Conservation (phyloP, 352 stramenopile genomes). For the Globisporangium recalcitrans region DNA sequence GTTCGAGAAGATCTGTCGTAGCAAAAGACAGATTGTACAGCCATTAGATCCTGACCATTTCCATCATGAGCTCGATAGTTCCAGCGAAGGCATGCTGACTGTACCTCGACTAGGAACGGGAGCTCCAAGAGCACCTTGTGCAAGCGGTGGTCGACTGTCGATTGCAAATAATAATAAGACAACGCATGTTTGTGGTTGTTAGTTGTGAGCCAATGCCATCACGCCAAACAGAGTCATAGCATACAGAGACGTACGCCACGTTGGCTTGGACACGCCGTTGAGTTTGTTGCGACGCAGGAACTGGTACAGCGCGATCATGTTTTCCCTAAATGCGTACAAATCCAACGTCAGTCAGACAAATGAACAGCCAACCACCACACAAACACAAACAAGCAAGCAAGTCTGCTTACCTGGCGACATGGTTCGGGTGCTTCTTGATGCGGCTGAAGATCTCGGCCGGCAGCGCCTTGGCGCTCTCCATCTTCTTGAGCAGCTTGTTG, state of each 20-base stretch:
- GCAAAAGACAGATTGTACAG: not conserved
- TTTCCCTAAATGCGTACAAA: slow-evolving; percentile 32
- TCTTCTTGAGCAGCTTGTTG: slow-evolving; percentile 81
- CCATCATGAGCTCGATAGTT: not conserved
- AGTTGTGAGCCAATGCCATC: not conserved
- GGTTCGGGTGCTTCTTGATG: slow-evolving; percentile 77
- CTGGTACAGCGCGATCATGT: slow-evolving; percentile 82
- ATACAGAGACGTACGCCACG: slow-evolving; percentile 41
- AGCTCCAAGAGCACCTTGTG: slow-evolving; percentile 69
- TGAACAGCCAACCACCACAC: not conserved
- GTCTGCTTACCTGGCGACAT: slow-evolving; percentile 34
- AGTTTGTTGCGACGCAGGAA: slow-evolving; percentile 70
- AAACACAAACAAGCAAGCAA: not conserved
- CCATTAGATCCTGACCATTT: not conserved
- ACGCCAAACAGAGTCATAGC: not conserved
- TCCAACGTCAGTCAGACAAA: slow-evolving; percentile 7
- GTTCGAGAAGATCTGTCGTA: slow-evolving; percentile 44
- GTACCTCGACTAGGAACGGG: slow-evolving; percentile 71
- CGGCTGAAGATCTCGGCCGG: slow-evolving; percentile 50
- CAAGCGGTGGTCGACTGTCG: slow-evolving; percentile 53
- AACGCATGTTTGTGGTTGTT: not conserved
- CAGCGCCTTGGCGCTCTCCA: slow-evolving; percentile 62
- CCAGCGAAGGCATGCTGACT: not conserved
- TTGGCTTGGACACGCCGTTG: slow-evolving; percentile 53
- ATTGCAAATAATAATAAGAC: not conserved